A percentile compares a stretch with the other conserved stretches of the same genome.
Evolutionary conservation across 192 early-diverging fungal species (phyloP).

Genomic region (Podochytrium sp.): DNA sequence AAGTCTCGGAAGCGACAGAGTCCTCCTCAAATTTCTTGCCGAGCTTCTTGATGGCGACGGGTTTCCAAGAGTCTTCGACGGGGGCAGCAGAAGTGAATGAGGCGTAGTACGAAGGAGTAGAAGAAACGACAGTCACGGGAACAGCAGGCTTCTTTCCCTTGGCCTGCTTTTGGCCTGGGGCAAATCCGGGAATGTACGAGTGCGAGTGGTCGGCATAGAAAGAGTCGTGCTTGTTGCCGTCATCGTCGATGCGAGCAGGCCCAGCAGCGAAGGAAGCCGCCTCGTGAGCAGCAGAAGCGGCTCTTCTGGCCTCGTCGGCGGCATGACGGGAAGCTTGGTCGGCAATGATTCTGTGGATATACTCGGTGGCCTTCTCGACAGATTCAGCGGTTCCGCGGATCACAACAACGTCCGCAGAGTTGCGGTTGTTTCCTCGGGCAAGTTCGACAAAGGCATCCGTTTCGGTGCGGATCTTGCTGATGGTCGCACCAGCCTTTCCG

Average conservation of each 20-base stretch:
- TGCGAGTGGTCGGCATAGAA: not conserved
- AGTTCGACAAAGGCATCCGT: slow-evolving; percentile 70
- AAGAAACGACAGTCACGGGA: slow-evolving; percentile 14
- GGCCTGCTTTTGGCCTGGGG: slow-evolving; percentile 1
- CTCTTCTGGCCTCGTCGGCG: slow-evolving; percentile 32
- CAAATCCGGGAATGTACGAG: slow-evolving; percentile 23
- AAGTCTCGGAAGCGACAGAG: not conserved
- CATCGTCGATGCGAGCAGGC: slow-evolving; percentile 38
- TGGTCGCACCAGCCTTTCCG: slow-evolving; percentile 73
- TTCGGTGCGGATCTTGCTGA: slow-evolving; percentile 69
- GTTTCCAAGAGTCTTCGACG: slow-evolving; percentile 26
- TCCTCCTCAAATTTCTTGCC: slow-evolving; percentile 30
- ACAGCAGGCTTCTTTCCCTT: slow-evolving; percentile 33
- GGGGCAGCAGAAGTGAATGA: not conserved
- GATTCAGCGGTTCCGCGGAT: slow-evolving; percentile 39
- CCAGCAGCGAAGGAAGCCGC: slow-evolving; percentile 7
- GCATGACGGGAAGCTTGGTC: slow-evolving; percentile 32
- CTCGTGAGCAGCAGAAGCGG: not conserved
- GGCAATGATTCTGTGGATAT: slow-evolving; percentile 34
- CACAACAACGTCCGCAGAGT: slow-evolving; percentile 31
- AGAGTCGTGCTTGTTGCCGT: slow-evolving; percentile 6
- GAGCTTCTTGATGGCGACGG: slow-evolving; percentile 25
- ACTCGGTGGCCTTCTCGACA: slow-evolving; percentile 33
- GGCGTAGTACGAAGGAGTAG: slow-evolving; percentile 15
- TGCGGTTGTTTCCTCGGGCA: not conserved